Base-by-base conservation (phyloP, 768 basidiomycete species). In the Saitozyma podzolica region DNA sequence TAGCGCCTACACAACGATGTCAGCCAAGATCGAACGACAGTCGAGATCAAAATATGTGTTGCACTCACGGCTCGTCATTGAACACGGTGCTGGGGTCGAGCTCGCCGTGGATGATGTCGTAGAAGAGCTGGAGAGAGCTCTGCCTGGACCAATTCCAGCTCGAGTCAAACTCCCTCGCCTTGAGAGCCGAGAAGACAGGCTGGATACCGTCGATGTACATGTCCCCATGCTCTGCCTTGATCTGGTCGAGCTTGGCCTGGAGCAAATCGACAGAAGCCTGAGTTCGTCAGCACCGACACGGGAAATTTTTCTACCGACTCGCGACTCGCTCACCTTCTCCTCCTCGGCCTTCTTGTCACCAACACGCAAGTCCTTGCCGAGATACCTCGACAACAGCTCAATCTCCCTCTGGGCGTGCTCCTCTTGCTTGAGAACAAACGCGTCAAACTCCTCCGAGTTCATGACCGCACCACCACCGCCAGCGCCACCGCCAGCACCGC, bases 81-180 rank as follows among this genome's bases (percentile, higher is more conserved):
- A 75, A 75, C 9, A 75, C 67, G 3, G 67, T 68, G 9, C 66
- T 67, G 20, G 74, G 74, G 55, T 76, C 74, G 9, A 76, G 58
- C 40, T 76, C 72, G 53, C 96, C 96, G 69, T 93, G 92, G 71
- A 99, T 92, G 81, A 99, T 96, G 79, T 98, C 95, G 80, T 94
- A 97, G 82, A 88, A 98, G 92, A 99, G 94, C 63, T 92, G 83
- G 37, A 98, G 83, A 14, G 93, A 92, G 65, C 96, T 94, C 82
- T 99, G 96, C 63, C 95, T 88, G 50, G 89, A 95, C 96, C 96
- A 99, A 77, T 99, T 99, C 96, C 95, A 99, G 7, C 90, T 92
- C 2, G 95, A 98, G 78, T 98, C 94, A 83, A 99, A 98, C 77
- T 89, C 93, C 51, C 96, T 90, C 11, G 94, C 96, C 81, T 99